Conservation (phyloP, 805 yeast species). For the Candida chilensis region DNA sequence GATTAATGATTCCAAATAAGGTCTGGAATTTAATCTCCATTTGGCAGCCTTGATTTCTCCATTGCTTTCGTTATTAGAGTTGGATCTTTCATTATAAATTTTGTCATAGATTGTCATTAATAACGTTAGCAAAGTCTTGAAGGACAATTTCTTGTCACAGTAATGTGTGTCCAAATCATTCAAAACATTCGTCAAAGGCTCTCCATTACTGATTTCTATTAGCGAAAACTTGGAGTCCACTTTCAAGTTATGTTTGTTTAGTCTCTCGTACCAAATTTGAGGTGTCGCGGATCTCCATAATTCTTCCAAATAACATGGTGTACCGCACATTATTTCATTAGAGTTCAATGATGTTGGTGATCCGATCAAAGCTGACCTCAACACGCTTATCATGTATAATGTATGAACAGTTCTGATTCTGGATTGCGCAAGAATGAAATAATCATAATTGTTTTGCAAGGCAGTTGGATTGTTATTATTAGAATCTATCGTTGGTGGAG, state of each 20-base stretch:
- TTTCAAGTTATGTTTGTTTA: constrained; percentile 22
- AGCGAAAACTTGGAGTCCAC: constrained; percentile 46
- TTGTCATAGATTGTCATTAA: constrained; percentile 61
- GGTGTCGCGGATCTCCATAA: constrained; percentile 49
- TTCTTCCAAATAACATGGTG: constrained; percentile 49
- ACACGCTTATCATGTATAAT: constrained; percentile 38
- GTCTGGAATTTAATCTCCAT: constrained; percentile 61
- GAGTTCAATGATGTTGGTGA: constrained; percentile 25
- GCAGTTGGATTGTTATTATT: constrained; percentile 11
- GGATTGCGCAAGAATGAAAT: constrained; percentile 45
- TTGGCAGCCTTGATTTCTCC: constrained; percentile 40
- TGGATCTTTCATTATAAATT: constrained; percentile 42
- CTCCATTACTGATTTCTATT: constrained; percentile 50
- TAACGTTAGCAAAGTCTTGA: constrained; percentile 43
- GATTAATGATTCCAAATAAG: constrained; percentile 45
- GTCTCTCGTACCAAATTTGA: constrained; percentile 38
- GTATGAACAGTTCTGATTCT: constrained; percentile 45
- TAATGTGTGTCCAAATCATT: constrained; percentile 34
- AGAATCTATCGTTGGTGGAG: constrained; percentile 21
- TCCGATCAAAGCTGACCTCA: constrained; percentile 36
- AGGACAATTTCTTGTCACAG: constrained; percentile 28
- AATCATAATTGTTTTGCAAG: constrained; percentile 34
- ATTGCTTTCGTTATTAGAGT: constrained; percentile 20
- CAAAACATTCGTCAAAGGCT: constrained; percentile 32
- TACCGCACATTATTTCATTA: constrained; percentile 50